phyloP scores from a whole-genome alignment of 2,329 filamentous ascomycete genomes.

The Cordyceps cicadae region DNA sequence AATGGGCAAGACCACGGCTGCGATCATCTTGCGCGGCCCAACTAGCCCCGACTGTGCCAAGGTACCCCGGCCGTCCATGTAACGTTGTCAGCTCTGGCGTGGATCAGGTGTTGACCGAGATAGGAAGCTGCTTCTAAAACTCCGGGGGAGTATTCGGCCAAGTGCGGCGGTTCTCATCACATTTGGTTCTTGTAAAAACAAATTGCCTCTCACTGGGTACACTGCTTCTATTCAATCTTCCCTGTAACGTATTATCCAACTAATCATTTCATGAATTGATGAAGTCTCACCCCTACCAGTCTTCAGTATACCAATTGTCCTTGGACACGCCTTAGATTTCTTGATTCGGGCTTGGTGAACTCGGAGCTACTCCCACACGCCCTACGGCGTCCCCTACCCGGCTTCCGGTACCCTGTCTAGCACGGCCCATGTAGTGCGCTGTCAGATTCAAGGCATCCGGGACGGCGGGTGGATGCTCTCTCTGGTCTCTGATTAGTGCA shows the following conservation, averaged over 20 bases:
- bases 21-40: not conserved
- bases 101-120: not conserved
- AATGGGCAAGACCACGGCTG: not conserved
- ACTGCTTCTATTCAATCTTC: not conserved
- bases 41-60: not conserved
- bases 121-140: not conserved
- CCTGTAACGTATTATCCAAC: not conserved
- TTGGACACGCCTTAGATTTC: not conserved
- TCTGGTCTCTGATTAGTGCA: conserved; percentile 2
- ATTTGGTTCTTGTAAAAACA: not conserved
- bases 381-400: not conserved
- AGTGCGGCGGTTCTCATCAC: not conserved
- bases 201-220: too few relatives aligned
- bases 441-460: not conserved
- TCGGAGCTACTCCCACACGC: not conserved
- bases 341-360: not conserved
- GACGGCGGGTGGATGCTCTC: not conserved
- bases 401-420: not conserved
- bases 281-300: not conserved
- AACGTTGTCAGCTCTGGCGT: conserved; percentile 6
- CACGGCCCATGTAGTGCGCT: not conserved
- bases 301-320: too few relatives aligned
- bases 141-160: not conserved
- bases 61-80: not conserved
- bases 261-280: not conserved